Percentiles rank a stretch among this genome's conserved stretches.
Conservation (phyloP, 1,284 basidiomycete species). For the Naganishia albida region DNA sequence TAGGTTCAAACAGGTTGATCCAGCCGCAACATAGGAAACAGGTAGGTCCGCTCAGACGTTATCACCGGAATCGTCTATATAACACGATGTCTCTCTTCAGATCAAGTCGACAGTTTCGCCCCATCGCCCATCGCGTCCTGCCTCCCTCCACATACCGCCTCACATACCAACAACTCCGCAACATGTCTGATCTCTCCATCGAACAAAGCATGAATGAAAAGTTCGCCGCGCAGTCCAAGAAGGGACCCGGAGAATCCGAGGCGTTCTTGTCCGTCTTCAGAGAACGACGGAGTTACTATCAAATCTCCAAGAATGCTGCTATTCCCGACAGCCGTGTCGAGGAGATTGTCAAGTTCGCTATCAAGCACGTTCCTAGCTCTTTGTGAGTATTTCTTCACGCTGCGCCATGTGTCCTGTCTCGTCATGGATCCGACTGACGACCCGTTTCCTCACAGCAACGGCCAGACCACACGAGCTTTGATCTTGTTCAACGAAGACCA, state of each 20-base stretch:
- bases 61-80: no score
- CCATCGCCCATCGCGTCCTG: neutral
- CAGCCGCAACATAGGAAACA: no score
- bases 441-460: constrained; percentile 46
- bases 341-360: constrained; percentile 52
- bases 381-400: constrained; percentile 35
- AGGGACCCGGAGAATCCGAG: constrained; percentile 25
- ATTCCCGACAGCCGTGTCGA: constrained; percentile 52
- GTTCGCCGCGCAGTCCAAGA: constrained; percentile 18
- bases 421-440: neutral
- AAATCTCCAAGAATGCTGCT: constrained; percentile 50
- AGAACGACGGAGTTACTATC: constrained; percentile 55
- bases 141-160: neutral
- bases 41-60: no score
- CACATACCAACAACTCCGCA: neutral
- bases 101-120: neutral
- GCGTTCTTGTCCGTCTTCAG: constrained; percentile 29
- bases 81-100: neutral
- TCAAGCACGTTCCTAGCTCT: constrained; percentile 55
- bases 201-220: constrained; percentile 19
- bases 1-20: no score
- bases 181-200: constrained; percentile 23
- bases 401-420: neutral
- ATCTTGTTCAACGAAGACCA: constrained; percentile 55
- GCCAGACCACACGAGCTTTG: constrained; percentile 55